These are phyloP conservation scores for Microthlaspi erraticum DNA, from an alignment of 345 rosid genomes.

Conservation along the genomic window DNA sequence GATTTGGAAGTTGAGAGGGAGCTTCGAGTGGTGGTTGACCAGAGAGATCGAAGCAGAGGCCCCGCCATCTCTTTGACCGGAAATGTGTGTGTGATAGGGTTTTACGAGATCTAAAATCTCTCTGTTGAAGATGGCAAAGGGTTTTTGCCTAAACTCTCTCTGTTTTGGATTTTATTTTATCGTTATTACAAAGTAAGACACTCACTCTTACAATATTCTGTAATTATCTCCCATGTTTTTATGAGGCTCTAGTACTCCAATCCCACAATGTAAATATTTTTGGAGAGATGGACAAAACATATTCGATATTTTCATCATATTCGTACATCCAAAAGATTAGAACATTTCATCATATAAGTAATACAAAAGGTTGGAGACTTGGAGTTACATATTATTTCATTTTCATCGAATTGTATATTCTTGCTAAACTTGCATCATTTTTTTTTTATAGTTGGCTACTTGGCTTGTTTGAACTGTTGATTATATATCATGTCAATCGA, in stretches of 20 bases:
- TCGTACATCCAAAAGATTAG: no score
- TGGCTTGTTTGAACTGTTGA: no score
- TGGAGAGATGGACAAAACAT: no score
- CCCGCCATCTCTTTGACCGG: constrained; percentile 59
- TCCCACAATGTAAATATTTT: not conserved
- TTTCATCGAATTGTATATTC: no score
- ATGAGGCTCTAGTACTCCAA: not conserved
- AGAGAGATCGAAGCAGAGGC: constrained; percentile 75
- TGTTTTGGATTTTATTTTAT: not conserved
- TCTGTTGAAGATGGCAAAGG: constrained; percentile 20
- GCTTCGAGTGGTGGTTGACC: constrained; percentile 58
- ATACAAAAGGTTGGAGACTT: no score
- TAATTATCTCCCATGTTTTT: not conserved
- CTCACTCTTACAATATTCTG: not conserved
- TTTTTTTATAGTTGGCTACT: no score
- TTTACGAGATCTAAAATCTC: constrained; percentile 44
- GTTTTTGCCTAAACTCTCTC: constrained; percentile 16
- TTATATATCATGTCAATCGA: not conserved
- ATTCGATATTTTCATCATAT: no score
- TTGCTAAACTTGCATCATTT: no score
- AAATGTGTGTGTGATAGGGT: constrained; percentile 41
- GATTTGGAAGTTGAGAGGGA: constrained; percentile 45
- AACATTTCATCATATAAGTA: no score
- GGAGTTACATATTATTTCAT: no score
- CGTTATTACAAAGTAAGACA: constrained; percentile 19